Conservation (phyloP, 2,329 filamentous ascomycete species). For the Kalaharituber pfeilii region DNA sequence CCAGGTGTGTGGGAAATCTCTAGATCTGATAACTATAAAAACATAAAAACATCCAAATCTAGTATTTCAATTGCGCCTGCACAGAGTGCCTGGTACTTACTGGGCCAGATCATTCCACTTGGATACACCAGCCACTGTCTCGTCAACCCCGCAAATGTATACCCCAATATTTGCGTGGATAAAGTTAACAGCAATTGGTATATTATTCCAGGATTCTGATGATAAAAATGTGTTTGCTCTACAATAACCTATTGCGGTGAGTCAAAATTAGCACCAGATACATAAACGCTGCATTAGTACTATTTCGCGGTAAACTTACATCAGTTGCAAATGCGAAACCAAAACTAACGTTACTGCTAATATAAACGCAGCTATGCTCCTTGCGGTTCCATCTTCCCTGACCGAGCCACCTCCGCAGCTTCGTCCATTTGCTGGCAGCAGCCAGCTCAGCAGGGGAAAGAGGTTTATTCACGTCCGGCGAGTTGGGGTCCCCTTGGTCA, state of each 20-base stretch:
- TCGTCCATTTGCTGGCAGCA: slow-evolving; percentile 22
- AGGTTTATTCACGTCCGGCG: slow-evolving; percentile 27
- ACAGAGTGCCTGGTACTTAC: background rate
- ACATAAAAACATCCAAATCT: background rate
- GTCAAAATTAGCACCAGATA: slow-evolving; percentile 2
- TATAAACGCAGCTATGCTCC: slow-evolving; percentile 75
- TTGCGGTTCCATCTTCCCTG: slow-evolving; percentile 78
- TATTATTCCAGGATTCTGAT: slow-evolving; percentile 55
- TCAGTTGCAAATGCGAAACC: slow-evolving; percentile 80
- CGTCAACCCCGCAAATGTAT: slow-evolving; percentile 68
- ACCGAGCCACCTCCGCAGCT: slow-evolving; percentile 53
- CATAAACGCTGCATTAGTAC: background rate
- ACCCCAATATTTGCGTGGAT: slow-evolving; percentile 72
- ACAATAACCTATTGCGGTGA: slow-evolving; percentile 45
- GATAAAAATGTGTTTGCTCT: slow-evolving; percentile 77
- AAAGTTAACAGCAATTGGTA: slow-evolving; percentile 73
- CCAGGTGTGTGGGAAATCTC: too few species aligned
- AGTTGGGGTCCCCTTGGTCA: slow-evolving; percentile 17
- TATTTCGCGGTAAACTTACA: slow-evolving; percentile 29
- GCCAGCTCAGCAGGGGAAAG: slow-evolving; percentile 18
- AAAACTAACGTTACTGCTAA: slow-evolving; percentile 78
- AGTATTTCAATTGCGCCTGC: background rate
- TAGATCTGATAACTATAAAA: background rate
- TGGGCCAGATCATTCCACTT: slow-evolving; percentile 78
- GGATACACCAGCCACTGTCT: slow-evolving; percentile 67